Evolutionary conservation across 768 basidiomycete species (phyloP).

Genomic region (Leccinum subtestaceum): DNA sequence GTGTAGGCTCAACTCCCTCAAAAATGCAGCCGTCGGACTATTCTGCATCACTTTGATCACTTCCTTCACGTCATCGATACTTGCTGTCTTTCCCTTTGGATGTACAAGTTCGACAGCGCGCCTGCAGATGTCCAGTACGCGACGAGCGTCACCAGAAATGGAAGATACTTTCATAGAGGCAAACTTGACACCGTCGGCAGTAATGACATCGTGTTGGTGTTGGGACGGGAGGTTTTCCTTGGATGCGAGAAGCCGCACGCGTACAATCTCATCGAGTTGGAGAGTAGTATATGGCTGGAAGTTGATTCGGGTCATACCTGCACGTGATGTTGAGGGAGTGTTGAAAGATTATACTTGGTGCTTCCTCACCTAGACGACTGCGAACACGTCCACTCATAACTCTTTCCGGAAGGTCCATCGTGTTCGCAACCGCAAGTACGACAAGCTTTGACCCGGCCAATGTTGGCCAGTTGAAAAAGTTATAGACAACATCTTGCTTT

Average conservation of each 20-base stretch:
- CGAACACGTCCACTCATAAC: constrained; percentile 90
- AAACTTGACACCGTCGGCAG: constrained; percentile 73
- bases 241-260: constrained; percentile 69
- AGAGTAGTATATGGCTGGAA: constrained; percentile 83
- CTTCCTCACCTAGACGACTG: constrained; percentile 75
- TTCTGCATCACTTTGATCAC: constrained; percentile 88
- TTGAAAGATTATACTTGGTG: neutral
- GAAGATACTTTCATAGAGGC: constrained; percentile 75
- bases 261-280: constrained; percentile 83
- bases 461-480: constrained; percentile 99
- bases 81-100: constrained; percentile 48
- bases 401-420: constrained; percentile 95
- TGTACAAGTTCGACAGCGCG: constrained; percentile 82
- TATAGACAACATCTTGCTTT: constrained; percentile 98
- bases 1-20: constrained; percentile 81
- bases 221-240: constrained; percentile 45
- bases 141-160: constrained; percentile 91
- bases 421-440: constrained; percentile 96
- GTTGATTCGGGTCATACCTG: constrained; percentile 88
- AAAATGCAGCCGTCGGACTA: constrained; percentile 82
- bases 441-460: constrained; percentile 83
- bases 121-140: constrained; percentile 92
- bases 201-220: constrained; percentile 52
- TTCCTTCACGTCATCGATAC: constrained; percentile 67
- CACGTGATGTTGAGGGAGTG: neutral